These are phyloP conservation scores for Musa itinerans DNA, from an alignment of 176 grass and related monocot genomes.

Conservation along the genomic window DNA sequence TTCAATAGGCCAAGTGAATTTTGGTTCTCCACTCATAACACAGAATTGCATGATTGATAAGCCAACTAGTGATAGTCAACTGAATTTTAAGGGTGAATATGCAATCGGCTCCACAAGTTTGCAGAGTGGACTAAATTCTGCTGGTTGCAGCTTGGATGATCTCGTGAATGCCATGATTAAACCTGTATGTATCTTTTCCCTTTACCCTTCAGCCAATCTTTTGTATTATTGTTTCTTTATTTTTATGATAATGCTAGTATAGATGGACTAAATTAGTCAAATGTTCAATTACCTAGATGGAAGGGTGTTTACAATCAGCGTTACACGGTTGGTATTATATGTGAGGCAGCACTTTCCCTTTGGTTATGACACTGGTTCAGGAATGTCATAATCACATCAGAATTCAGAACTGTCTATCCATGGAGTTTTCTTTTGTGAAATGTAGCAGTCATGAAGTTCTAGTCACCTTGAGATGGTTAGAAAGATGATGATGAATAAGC, in stretches of 20 bases:
- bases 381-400: too few species aligned
- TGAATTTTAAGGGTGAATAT: constrained; percentile 3
- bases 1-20: not conserved
- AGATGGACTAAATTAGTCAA: not conserved
- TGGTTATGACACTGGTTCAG: too few species aligned
- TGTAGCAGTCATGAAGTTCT: too few species aligned
- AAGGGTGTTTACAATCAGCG: too few species aligned
- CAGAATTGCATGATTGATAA: not conserved
- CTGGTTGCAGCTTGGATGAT: constrained; percentile 6
- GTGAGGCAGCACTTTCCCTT: too few species aligned
- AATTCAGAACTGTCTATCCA: too few species aligned
- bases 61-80: not conserved
- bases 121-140: not conserved
- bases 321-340: too few species aligned
- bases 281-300: not conserved
- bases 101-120: not conserved
- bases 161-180: constrained; percentile 19
- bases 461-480: too few species aligned
- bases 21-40: not conserved
- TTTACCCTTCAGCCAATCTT: not conserved
- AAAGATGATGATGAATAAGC: too few species aligned
- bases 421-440: too few species aligned
- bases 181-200: not conserved
- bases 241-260: not conserved
- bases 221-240: not conserved